These are phyloP conservation scores for Prunus davidiana DNA, from an alignment of 306 rosid species.

Conservation along the genomic window DNA sequence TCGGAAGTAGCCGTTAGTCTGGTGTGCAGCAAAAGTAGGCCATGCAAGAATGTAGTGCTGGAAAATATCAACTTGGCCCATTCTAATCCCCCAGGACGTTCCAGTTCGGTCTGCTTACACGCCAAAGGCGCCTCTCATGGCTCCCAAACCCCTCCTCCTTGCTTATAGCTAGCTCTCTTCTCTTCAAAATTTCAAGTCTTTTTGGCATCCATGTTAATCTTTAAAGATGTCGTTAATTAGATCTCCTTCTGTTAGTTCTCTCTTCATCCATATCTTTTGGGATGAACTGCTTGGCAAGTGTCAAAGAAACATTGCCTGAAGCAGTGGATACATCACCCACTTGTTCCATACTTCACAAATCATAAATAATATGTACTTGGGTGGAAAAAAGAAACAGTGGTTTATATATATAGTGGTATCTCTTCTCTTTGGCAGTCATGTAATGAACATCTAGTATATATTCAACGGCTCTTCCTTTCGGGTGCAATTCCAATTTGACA, in stretches of 20 bases:
- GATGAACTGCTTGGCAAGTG: background rate
- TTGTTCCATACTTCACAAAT: too few relatives aligned
- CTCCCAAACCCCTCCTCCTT: constrained; percentile 44
- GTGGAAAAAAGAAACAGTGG: too few relatives aligned
- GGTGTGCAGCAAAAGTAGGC: constrained; percentile 43
- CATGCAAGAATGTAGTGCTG: constrained; percentile 43
- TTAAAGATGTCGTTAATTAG: background rate
- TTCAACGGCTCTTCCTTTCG: too few relatives aligned
- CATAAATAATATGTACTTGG: too few relatives aligned
- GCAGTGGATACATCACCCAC: background rate
- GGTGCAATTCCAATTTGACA: too few relatives aligned
- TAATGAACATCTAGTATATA: too few relatives aligned
- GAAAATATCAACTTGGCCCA: constrained; percentile 33
- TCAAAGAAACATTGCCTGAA: background rate
- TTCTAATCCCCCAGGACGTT: background rate
- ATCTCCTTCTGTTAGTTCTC: background rate
- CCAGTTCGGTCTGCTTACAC: constrained; percentile 21
- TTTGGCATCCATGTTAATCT: background rate
- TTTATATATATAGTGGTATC: too few relatives aligned
- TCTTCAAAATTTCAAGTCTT: background rate
- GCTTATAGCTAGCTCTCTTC: constrained; percentile 12
- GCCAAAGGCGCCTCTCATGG: constrained; percentile 48
- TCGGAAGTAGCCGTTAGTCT: constrained; percentile 35
- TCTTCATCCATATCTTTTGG: too few relatives aligned
- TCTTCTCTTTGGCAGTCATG: too few relatives aligned